Base-by-base conservation (phyloP, 805 yeast species). In the Candida cerambycidarum region DNA sequence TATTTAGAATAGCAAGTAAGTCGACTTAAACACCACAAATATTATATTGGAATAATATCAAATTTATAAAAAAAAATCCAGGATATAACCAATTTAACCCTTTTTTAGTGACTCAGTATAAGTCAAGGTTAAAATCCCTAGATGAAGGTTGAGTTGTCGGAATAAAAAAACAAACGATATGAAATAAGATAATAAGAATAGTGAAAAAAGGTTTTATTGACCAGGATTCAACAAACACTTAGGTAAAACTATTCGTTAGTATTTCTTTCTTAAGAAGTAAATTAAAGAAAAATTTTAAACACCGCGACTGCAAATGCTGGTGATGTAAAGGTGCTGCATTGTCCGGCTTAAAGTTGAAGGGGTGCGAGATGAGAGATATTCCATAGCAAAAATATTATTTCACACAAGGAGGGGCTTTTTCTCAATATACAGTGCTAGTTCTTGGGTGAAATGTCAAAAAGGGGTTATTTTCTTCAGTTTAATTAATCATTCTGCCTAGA, bases 261-360 rank as follows among this genome's bases (percentile, higher is more conserved):
- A 34, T 34, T 34, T 14, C 38, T 21, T 23, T 34, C 29, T 8
- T 19, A n/a, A 34, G 29, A 34, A 34, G 29, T 34, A 34, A 34
- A 34, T 34, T 34, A 21, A 34, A 34, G 37, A 34, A 34, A 34
- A 34, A n/a, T 34, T 34, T 34, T 34, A 23, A 29, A 21, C 38
- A 21, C n/a, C n/a, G 38, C 38, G 38, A 34, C 29, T 14, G 38
- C 29, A 34, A 34, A 34, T 34, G 29, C 29, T 34, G 38, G 38
- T 34, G 29, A 34, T 34, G 29, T 34, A 34, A 34, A 34, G 37
- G 30, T 24, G 38, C 38, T 34, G 38, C 38, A 34, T 24, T 24
- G 38, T 34, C 38, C 16, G 23, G 14, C 7, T 32, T 32, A 32
- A 17, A 32, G 35, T 17, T 32, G 25, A 30, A 32, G 35, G 35